These are phyloP conservation scores for Hirschioporus abietinus DNA, from an alignment of 768 basidiomycete genomes.

Conservation along the genomic window DNA sequence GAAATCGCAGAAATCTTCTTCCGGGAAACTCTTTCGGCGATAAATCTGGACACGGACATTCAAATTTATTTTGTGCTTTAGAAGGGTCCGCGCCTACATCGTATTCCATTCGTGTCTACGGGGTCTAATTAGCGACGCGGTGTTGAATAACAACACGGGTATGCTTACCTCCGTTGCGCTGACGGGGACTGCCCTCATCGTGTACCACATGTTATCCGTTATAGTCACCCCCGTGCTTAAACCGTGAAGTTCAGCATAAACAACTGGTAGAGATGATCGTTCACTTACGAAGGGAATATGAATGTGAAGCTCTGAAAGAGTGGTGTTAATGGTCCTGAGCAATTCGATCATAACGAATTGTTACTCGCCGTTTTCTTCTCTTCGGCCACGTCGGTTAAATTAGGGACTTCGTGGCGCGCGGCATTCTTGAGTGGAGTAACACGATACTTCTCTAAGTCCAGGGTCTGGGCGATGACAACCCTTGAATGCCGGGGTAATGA, in stretches of 20 bases:
- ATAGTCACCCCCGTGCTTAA: constrained; percentile 1
- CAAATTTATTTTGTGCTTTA: neutral
- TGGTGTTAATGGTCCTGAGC: neutral
- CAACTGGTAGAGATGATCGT: neutral
- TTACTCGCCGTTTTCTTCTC: neutral
- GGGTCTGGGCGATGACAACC: neutral
- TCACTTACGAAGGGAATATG: constrained; percentile 5
- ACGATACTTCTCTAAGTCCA: constrained; percentile 10
- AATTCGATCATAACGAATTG: neutral
- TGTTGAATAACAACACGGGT: neutral
- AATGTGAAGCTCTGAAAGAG: constrained; percentile 10
- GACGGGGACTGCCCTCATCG: constrained; percentile 2
- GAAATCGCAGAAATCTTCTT: constrained; percentile 8
- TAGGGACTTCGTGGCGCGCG: constrained; percentile 9
- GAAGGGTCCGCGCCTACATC: neutral
- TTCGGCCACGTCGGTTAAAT: neutral
- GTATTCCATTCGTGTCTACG: constrained; percentile 10
- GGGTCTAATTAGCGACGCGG: neutral
- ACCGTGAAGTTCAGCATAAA: neutral
- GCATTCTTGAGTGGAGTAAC: constrained; percentile 10
- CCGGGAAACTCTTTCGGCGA: constrained; percentile 1
- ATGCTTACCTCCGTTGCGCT: constrained; percentile 2
- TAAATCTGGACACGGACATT: neutral
- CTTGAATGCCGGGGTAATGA: neutral
- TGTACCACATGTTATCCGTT: constrained; percentile 8